Base-by-base conservation (phyloP, 805 yeast genomes). In the Yarrowia keelungensis region DNA sequence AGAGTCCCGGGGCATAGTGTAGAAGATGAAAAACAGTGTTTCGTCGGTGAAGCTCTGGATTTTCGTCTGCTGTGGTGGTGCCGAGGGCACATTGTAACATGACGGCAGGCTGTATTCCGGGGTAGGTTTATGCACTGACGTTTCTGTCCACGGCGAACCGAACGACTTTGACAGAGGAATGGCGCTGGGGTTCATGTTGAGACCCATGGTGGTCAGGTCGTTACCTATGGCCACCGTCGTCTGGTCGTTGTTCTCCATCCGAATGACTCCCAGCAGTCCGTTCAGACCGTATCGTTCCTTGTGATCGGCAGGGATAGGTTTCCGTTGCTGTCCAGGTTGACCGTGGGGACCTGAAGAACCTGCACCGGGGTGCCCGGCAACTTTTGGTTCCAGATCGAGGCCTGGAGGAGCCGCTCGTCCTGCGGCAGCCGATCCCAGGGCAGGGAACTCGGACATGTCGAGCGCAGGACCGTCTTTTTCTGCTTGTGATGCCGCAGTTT, bases 111-210 rank as follows among this genome's bases (percentile, higher is more conserved):
- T 81, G 77, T 86, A 93, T 69, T 84, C 83, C 4, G 99, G 99
- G 73, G 92, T 97, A 16, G 94, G 97, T 72, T 90, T 93, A 67
- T 93, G 88, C 74, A 96, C 84, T 9, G 95, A 86, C 0, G 97
- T 90, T 75, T 95, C 98, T 47, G 90, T 84, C 98, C 99, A 94
- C 12, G 99, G 99, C 2, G 97, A 90, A 32, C 96, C 89, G 75
- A 94, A 87, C 8, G 88, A 86, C 71, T 84, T 81, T 38, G 90
- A 82, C 42, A 90, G 77, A 68, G 84, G 82, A 22, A 76, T 79
- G 56, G 78, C 79, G 49, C 80, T 81, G 35, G 78, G 77, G 2
- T 81, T 75, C 72, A 90, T 78, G 72, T 89, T 88, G 50, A 90
- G 79, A 0, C 94, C 95, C 42, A 88, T 76, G 74, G 86, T 84